These are phyloP conservation scores for Pichia inconspicua DNA, from an alignment of 1,139 yeast genomes.

Conservation along the genomic window DNA sequence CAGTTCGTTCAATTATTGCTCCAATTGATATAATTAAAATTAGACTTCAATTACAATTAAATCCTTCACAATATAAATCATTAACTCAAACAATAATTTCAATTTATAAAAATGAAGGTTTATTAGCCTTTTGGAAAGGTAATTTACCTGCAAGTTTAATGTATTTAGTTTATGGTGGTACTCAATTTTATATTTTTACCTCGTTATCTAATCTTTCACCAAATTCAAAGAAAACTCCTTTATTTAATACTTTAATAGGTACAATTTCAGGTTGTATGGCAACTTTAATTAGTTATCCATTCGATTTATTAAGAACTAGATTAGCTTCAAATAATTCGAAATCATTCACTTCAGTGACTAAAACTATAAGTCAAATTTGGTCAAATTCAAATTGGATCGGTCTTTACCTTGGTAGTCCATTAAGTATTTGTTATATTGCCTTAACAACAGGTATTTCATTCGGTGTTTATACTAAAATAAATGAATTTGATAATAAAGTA, in stretches of 20 bases:
- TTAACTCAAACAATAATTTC: conserved; percentile 30
- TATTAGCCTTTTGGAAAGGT: conserved; percentile 80
- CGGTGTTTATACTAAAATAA: conserved; percentile 22
- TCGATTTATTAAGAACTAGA: conserved; percentile 78
- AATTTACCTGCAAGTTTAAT: conserved; percentile 85
- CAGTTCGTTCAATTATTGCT: conserved; percentile 59
- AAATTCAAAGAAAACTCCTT: conserved; percentile 22
- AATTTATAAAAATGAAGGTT: conserved; percentile 45
- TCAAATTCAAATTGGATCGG: conserved; percentile 45
- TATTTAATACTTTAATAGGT: conserved; percentile 45
- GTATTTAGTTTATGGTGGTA: conserved; percentile 78
- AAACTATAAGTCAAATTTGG: conserved; percentile 41
- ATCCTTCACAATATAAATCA: conserved; percentile 27
- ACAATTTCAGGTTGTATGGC: conserved; percentile 70
- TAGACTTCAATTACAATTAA: conserved; percentile 56
- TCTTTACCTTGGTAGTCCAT: conserved; percentile 67
- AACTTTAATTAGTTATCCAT: conserved; percentile 73
- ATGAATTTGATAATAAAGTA: conserved; percentile 5
- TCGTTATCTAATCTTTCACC: conserved; percentile 25
- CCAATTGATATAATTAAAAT: conserved; percentile 89
- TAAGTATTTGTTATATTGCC: conserved; percentile 39
- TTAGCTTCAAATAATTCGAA: conserved; percentile 52
- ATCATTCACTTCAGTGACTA: conserved; percentile 39
- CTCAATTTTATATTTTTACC: conserved; percentile 73
- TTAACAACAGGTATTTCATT: conserved; percentile 27